A percentile compares a stretch with the other conserved stretches of the same genome.
Conservation (phyloP, 106 monocot species). For the Allium cepa region DNA sequence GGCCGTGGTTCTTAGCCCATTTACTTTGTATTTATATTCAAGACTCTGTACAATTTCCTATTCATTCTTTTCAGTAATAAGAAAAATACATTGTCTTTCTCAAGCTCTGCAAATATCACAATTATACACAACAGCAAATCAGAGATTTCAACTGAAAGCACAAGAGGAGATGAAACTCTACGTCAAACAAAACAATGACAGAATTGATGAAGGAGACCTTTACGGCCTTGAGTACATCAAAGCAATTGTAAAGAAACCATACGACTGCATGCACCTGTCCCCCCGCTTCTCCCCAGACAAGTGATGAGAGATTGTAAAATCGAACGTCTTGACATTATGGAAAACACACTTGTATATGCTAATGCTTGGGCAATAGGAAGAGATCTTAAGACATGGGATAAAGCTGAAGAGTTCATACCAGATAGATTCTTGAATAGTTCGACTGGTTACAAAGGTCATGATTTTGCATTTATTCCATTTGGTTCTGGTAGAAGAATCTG, state of each 20-base stretch:
- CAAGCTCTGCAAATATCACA: too few species aligned
- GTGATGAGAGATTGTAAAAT: background rate
- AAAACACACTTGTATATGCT: background rate
- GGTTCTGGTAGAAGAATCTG: conserved; percentile 5
- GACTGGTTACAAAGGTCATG: conserved; percentile 2
- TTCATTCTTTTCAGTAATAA: too few species aligned
- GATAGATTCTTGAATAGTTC: conserved; percentile 5
- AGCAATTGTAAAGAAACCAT: conserved; percentile 4
- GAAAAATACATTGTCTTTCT: too few species aligned
- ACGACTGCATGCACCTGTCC: background rate
- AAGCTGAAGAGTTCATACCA: conserved; percentile 5
- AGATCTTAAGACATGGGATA: conserved; percentile 5
- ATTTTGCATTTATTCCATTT: background rate
- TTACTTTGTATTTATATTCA: too few species aligned
- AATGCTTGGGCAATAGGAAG: conserved; percentile 12
- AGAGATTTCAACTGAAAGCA: too few species aligned
- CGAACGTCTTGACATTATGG: conserved; percentile 1
- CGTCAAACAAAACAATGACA: background rate
- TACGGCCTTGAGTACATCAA: background rate
- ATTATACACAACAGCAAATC: too few species aligned
- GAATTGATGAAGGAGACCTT: background rate
- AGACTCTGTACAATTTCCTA: too few species aligned
- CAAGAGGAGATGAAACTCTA: conserved; percentile 16
- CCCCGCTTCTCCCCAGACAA: background rate
- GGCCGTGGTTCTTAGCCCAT: too few species aligned